A percentile compares a stretch with the other conserved stretches of the same genome.
These are phyloP conservation scores for Paulownia fortunei DNA, from an alignment of 257 asterid genomes.

Conservation along the genomic window DNA sequence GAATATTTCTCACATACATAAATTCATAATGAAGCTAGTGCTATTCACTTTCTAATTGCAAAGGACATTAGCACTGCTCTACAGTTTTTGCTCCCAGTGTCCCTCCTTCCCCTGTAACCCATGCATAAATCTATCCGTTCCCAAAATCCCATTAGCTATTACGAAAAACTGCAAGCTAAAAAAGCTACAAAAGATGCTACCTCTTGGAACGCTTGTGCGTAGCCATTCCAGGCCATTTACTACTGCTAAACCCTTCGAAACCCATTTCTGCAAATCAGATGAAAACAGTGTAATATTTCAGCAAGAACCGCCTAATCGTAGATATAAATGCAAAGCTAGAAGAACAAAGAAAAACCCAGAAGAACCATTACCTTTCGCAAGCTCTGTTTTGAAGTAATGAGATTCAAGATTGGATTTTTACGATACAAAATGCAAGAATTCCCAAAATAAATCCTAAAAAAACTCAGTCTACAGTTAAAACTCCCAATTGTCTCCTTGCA, in stretches of 20 bases:
- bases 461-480: conserved; percentile 47
- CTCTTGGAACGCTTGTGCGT: conserved; percentile 68
- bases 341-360: conserved; percentile 18
- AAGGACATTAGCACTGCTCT: conserved; percentile 19
- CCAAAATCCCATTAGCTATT: conserved; percentile 21
- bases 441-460: conserved; percentile 45
- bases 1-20: conserved; percentile 17
- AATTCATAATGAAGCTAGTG: conserved; percentile 10
- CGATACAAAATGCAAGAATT: conserved; percentile 39
- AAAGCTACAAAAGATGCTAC: conserved; percentile 37
- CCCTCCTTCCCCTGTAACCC: not conserved
- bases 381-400: conserved; percentile 36
- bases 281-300: conserved; percentile 14
- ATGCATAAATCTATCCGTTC: conserved; percentile 6
- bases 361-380: conserved; percentile 46
- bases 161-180: not conserved
- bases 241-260: conserved; percentile 44
- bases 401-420: conserved; percentile 55
- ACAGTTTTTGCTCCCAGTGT: conserved; percentile 15
- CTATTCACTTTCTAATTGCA: conserved; percentile 12
- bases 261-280: conserved; percentile 47
- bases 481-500: conserved; percentile 46
- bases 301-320: conserved; percentile 21
- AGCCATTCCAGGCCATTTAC: conserved; percentile 35
- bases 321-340: conserved; percentile 25